Base-by-base conservation (phyloP, 2,329 filamentous ascomycete species). In the Cryoendolithus antarcticus region DNA sequence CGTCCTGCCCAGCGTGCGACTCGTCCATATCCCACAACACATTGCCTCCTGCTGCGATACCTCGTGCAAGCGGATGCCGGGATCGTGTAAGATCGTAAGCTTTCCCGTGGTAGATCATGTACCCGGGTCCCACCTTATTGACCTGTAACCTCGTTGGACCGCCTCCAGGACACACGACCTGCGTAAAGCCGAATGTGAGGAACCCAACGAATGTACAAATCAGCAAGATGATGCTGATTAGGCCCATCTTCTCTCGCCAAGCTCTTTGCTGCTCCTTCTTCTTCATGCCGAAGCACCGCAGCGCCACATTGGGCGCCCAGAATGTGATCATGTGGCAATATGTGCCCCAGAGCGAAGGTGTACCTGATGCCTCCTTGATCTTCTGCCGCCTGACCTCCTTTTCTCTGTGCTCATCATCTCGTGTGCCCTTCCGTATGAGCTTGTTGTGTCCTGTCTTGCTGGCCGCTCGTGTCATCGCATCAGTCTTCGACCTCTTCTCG, bases 231-330 rank as follows among this genome's bases (percentile, higher is more conserved):
- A 98, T 78, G 63, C 88, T 94, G 64, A 95, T 84, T 42, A 98
- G 66, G 2, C 91, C 91, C 70, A 98, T 93, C 71, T 98, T 98
- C 60, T 98, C 91, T 49, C 91, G 77, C 91, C 91, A 98, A 2
- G 91, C 91, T 54, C 86, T 75, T 57, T 86, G 82, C 61, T 96
- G 86, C 10, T 81, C 86, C 61, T 83, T 91, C 34, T 83, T 73
- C 6, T 78, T 77, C 70, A 83, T 93, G 30, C 88, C 86, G 54
- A 86, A 91, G 62, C 85, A 93, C 48, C 73, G 75, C 39, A 98
- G 68, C 21, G 95, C 63, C 45, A 89, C 82, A 57, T 86, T 80
- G 1, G 91, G 91, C 42, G 77, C 82, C 88, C 91, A 96, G 55
- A 96, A 95, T 0, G 91, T 98, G 48, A 98, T 66, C 46, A 93